Percentiles rank a stretch among this genome's conserved stretches.
Conservation (phyloP, 805 yeast species). For the Saccharomycopsis oosterbeekiorum region DNA sequence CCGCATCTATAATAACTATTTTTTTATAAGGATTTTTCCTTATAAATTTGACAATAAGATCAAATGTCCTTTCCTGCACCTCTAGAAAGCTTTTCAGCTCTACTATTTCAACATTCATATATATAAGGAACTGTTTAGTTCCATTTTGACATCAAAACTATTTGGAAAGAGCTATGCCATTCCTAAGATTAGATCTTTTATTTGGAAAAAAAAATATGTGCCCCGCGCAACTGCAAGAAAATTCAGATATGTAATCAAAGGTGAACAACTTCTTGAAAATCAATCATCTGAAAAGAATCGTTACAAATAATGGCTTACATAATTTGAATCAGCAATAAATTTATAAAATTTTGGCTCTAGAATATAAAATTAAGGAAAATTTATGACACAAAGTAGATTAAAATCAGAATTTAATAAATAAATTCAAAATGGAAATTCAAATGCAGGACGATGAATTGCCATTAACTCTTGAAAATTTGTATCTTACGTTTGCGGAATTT, state of each 20-base stretch:
- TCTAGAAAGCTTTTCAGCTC: background rate
- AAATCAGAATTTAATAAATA: no score
- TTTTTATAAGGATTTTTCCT: background rate
- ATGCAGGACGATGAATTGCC: slow-evolving; percentile 2
- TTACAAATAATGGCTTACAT: no score
- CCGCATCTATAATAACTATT: background rate
- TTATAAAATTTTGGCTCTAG: no score
- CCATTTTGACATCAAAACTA: no score
- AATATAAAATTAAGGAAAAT: background rate
- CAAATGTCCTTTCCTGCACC: background rate
- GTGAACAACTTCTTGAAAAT: no score
- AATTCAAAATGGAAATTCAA: background rate
- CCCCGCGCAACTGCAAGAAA: no score
- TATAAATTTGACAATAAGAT: background rate
- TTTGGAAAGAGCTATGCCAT: no score
- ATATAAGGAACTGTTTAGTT: background rate
- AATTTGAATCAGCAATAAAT: no score
- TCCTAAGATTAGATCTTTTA: no score
- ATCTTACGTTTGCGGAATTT: slow-evolving; percentile 14
- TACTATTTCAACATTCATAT: background rate
- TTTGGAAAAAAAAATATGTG: no score
- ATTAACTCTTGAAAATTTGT: slow-evolving; percentile 12
- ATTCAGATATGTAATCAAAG: no score
- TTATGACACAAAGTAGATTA: background rate
- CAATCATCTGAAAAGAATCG: background rate